Conservation (phyloP, 129 eudicot genomes). For the sunflower (Helianthus annuus) region DNA sequence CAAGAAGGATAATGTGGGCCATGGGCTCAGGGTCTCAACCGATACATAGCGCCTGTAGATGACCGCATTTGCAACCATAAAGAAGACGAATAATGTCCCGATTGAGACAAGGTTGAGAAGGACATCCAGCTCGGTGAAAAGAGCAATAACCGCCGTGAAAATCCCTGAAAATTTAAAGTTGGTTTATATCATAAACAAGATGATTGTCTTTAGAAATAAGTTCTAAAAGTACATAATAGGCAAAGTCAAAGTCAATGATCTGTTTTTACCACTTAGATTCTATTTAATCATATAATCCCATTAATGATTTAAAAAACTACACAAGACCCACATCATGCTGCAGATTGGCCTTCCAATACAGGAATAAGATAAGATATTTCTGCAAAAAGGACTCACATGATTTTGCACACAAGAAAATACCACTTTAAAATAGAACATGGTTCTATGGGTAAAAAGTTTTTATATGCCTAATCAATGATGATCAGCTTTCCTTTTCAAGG, state of each 20-base stretch:
- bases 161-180: conserved; percentile 55
- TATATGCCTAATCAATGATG: conserved; percentile 6
- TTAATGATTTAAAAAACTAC: conserved; percentile 12
- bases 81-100: conserved; percentile 90
- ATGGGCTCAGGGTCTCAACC: conserved; percentile 60
- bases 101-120: conserved; percentile 89
- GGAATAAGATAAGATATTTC: conserved; percentile 35
- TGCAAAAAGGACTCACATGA: conserved; percentile 4
- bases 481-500: conserved; percentile 24
- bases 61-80: conserved; percentile 94
- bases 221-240: background rate
- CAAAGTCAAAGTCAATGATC: conserved; percentile 26
- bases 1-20: conserved; percentile 90
- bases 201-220: conserved; percentile 13
- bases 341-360: conserved; percentile 29
- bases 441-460: conserved; percentile 29
- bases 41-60: conserved; percentile 81
- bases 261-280: conserved; percentile 22
- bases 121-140: conserved; percentile 80
- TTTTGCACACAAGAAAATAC: conserved; percentile 20
- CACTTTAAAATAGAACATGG: conserved; percentile 27
- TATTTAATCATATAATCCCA: conserved; percentile 29
- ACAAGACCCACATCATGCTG: conserved; percentile 32
- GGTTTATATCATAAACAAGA: background rate
- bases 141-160: conserved; percentile 81